A percentile compares a stretch with the other conserved stretches of the same genome.
Evolutionary conservation across 371 early-diverging fungal species (phyloP).

Genomic region (Syncephalastrum monosporum): DNA sequence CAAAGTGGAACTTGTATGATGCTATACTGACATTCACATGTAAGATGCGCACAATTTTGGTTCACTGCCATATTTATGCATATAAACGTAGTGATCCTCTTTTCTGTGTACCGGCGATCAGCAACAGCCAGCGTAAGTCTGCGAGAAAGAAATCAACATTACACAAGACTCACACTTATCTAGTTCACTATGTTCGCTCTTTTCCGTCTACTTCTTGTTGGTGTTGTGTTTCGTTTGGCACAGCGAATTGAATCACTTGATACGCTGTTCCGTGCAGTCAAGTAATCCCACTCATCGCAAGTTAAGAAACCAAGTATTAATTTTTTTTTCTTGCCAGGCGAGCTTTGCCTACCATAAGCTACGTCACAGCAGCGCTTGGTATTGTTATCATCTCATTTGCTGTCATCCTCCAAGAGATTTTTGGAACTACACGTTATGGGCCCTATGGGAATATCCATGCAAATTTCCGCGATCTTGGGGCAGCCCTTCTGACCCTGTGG

Average conservation of each 20-base stretch:
- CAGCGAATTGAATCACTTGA: conserved; percentile 50
- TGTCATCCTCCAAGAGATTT: conserved; percentile 48
- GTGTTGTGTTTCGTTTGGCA: conserved; percentile 49
- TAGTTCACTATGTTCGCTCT: conserved; percentile 9
- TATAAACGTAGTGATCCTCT: too few species aligned
- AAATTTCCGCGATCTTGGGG: conserved; percentile 45
- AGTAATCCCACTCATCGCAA: conserved; percentile 23
- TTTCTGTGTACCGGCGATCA: too few species aligned
- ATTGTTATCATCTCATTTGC: conserved; percentile 49
- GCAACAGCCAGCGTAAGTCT: too few species aligned
- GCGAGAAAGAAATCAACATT: too few species aligned
- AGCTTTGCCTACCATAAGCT: conserved; percentile 43
- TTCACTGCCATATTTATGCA: too few species aligned
- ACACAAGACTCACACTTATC: too few species aligned
- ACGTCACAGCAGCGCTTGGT: conserved; percentile 44
- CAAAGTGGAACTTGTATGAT: conserved; percentile 54
- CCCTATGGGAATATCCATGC: conserved; percentile 47
- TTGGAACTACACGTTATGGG: conserved; percentile 49
- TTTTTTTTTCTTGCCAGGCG: conserved; percentile 23
- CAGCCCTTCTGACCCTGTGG: conserved; percentile 43
- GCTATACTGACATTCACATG: conserved; percentile 30
- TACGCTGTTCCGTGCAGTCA: conserved; percentile 43
- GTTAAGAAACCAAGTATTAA: neutral
- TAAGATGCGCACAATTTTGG: neutral
- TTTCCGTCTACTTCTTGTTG: conserved; percentile 34